Base-by-base conservation (phyloP, 2,329 filamentous ascomycete genomes). In the Pestalotiopsis sp. region DNA sequence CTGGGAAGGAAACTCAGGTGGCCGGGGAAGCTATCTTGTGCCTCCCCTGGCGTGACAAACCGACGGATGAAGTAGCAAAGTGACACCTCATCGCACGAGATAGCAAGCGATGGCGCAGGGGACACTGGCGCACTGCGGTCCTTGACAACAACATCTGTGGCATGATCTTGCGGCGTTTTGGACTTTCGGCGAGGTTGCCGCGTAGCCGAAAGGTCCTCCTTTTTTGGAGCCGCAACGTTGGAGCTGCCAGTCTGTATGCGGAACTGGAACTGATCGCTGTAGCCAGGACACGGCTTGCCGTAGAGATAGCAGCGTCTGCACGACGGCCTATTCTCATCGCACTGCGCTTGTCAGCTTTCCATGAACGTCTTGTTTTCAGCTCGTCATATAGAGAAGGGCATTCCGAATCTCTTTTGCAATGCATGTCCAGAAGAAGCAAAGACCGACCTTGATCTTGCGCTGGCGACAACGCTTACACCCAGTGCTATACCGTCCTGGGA, bases 181-280 rank as follows among this genome's bases (percentile, higher is more conserved):
- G 59, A 41, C 59, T 39, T 41, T 17, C 23, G 57, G 6, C 27
- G 57, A 59, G 60, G 58, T 31, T 69, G 25, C 2, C 14, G 67
- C 25, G 36, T 17, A n/a, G 9, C 38, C 11, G 38, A 17, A 20
- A 36, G 14, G 13, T 41, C 27, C 23, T 39, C 62, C 36, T 69
- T 67, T 52, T 17, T 17, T n/a, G 45, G 45, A 9, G 45, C 20
- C 20, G 45, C 17, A 52, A n/a, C 45, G 12, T 56, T 65, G 38
- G 56, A 36, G 31, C 36, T 61, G 7, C 36, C n/a, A 12, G 56
- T 39, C 25, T 62, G 56, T 13, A 45, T 72, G 27, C 78, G 74
- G 69, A 80, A 80, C 38, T 80, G 77, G 64, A 80, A 80, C 69
- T 78, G 74, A 67, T 80, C 78, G 14, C 78, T 79, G 67, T 80